These are phyloP conservation scores for Phytophthora podocarpi DNA, from an alignment of 352 stramenopile genomes.

Conservation along the genomic window DNA sequence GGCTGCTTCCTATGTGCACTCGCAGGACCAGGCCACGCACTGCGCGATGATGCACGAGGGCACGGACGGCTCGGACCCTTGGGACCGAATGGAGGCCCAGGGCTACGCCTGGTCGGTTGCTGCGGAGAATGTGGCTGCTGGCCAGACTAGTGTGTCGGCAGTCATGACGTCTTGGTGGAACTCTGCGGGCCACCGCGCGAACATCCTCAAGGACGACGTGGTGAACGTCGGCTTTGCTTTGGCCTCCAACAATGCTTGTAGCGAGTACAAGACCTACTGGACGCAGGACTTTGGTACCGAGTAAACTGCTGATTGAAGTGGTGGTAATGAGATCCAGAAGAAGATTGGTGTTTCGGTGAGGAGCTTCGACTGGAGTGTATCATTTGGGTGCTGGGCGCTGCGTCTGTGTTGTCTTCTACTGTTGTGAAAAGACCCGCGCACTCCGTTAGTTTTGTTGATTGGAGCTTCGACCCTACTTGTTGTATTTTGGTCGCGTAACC, in stretches of 20 bases:
- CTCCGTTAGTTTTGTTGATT: constrained; percentile 7
- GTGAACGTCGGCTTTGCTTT: constrained; percentile 39
- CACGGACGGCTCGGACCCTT: constrained; percentile 40
- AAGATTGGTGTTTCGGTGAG: background rate
- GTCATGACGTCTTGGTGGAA: constrained; percentile 67
- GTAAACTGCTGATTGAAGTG: constrained; percentile 6
- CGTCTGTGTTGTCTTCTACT: constrained; percentile 15
- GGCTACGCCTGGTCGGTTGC: constrained; percentile 47
- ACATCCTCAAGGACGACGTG: constrained; percentile 58
- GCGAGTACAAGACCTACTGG: constrained; percentile 57
- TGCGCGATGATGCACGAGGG: constrained; percentile 56
- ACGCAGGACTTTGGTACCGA: constrained; percentile 54
- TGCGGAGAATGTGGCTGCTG: constrained; percentile 62
- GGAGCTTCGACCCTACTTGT: background rate
- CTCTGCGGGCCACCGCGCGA: constrained; percentile 49
- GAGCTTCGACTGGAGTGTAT: constrained; percentile 4
- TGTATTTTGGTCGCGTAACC: constrained; percentile 4
- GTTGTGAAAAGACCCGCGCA: constrained; percentile 10
- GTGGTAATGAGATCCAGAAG: background rate
- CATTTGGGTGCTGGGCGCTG: constrained; percentile 1
- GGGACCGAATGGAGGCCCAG: constrained; percentile 40
- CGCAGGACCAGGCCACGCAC: constrained; percentile 44
- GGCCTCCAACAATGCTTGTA: constrained; percentile 33
- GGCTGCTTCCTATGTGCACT: constrained; percentile 45
- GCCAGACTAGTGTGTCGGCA: constrained; percentile 36